A percentile compares a stretch with the other conserved stretches of the same genome.
Conservation (phyloP, 352 stramenopile genomes). For the Phytophthora pluvialis region DNA sequence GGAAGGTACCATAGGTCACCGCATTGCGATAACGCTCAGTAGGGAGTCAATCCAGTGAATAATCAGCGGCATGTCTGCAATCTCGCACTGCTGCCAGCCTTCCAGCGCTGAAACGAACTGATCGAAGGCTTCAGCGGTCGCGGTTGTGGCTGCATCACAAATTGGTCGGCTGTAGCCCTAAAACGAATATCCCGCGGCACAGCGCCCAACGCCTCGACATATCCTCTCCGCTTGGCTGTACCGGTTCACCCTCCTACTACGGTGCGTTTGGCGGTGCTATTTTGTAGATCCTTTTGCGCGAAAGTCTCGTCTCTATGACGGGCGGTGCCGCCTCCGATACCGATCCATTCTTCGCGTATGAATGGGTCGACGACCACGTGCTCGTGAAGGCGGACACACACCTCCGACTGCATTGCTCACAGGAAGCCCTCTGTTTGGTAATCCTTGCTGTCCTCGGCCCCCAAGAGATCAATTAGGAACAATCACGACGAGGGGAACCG, state of each 20-base stretch:
- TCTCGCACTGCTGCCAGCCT: constrained; percentile 10
- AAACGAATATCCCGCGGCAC: not conserved
- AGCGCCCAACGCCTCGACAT: not conserved
- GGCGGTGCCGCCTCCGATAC: not conserved
- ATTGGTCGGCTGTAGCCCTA: not conserved
- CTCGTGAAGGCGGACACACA: not conserved
- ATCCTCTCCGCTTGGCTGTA: not conserved
- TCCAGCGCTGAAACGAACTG: not conserved
- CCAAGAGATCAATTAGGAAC: too few species aligned
- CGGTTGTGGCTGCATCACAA: not conserved
- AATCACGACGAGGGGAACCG: too few species aligned
- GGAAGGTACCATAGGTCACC: not conserved
- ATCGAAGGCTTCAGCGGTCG: not conserved
- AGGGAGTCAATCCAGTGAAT: not conserved
- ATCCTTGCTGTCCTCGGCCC: too few species aligned
- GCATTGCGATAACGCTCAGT: not conserved
- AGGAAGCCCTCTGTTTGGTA: too few species aligned
- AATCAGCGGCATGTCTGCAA: not conserved
- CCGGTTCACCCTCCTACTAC: not conserved
- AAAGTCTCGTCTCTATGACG: not conserved
- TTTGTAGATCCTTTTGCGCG: not conserved
- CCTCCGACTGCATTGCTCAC: too few species aligned
- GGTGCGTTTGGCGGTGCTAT: not conserved
- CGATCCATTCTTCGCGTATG: not conserved
- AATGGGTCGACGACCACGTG: not conserved